phyloP scores from a whole-genome alignment of 2,329 filamentous ascomycete species.

The Fusarium staphyleae region DNA sequence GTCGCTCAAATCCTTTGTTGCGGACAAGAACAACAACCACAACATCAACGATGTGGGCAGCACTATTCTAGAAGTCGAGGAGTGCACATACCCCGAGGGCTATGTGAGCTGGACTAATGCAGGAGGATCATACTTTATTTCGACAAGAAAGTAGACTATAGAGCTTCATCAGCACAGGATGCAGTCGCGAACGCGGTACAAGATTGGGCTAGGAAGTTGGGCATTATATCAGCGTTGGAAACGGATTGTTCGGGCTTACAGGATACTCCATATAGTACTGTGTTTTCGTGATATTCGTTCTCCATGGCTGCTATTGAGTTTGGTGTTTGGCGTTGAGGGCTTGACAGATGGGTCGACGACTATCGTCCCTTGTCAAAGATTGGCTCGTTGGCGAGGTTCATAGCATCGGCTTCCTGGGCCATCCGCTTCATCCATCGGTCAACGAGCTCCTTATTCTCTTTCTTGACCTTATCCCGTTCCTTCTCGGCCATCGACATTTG shows the following conservation, averaged over 20 bases:
- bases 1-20: conserved; percentile 90
- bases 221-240: conserved; percentile 30
- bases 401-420: conserved; percentile 83
- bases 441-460: conserved; percentile 88
- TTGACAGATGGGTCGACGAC: not conserved
- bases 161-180: conserved; percentile 43
- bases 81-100: conserved; percentile 65
- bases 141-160: conserved; percentile 70
- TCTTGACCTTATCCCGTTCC: conserved; percentile 72
- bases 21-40: conserved; percentile 76
- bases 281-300: conserved; percentile 26
- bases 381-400: conserved; percentile 74
- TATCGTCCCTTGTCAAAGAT: conserved; percentile 44
- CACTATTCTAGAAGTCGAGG: conserved; percentile 80
- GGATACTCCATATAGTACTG: conserved; percentile 45
- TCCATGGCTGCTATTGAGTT: conserved; percentile 1
- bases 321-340: conserved; percentile 4
- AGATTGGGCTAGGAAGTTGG: conserved; percentile 31
- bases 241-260: conserved; percentile 40
- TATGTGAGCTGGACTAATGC: conserved; percentile 94
- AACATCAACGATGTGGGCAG: conserved; percentile 81
- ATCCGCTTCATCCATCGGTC: conserved; percentile 91
- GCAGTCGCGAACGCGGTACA: conserved; percentile 23
- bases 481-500: conserved; percentile 88
- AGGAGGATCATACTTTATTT: conserved; percentile 86